Evolutionary conservation across 768 basidiomycete species (phyloP).

Genomic region (Lactifluus piperatus): DNA sequence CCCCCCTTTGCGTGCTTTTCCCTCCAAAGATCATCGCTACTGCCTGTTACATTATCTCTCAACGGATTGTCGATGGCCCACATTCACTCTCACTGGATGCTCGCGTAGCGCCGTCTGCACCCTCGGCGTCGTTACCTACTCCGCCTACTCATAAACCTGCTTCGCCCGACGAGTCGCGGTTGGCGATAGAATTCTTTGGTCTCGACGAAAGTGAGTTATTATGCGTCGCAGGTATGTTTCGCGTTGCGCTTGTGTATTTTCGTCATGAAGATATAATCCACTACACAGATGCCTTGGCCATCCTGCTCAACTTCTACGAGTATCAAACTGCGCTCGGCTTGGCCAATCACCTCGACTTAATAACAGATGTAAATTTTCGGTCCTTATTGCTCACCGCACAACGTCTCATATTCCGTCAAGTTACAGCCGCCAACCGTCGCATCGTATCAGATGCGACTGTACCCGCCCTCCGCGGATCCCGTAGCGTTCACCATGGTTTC

Average conservation of each 20-base stretch:
- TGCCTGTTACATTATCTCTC: conserved; percentile 71
- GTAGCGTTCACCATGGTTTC: background rate
- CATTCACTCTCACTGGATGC: conserved; percentile 67
- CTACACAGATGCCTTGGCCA: conserved; percentile 12
- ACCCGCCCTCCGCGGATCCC: conserved; percentile 9
- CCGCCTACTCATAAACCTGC: conserved; percentile 70
- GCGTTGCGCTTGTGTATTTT: background rate
- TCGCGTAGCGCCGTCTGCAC: conserved; percentile 60
- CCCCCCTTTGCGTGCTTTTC: conserved; percentile 67
- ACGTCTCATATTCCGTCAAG: conserved; percentile 5
- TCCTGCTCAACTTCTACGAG: conserved; percentile 20
- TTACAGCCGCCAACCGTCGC: conserved; percentile 13
- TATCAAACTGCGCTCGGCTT: conserved; percentile 14
- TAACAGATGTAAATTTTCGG: conserved; percentile 8
- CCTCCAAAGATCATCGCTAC: conserved; percentile 63
- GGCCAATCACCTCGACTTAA: conserved; percentile 15
- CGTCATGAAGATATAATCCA: background rate
- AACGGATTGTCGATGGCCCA: conserved; percentile 62
- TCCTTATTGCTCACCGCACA: background rate
- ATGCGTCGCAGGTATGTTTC: conserved; percentile 49
- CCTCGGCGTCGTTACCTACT: conserved; percentile 70
- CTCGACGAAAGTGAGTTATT: conserved; percentile 51
- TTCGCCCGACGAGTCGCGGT: conserved; percentile 61
- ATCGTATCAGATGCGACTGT: conserved; percentile 16
- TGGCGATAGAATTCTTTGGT: conserved; percentile 57